Conservation (phyloP, 176 grass and related monocot species). For the Aegilops tauschii region DNA sequence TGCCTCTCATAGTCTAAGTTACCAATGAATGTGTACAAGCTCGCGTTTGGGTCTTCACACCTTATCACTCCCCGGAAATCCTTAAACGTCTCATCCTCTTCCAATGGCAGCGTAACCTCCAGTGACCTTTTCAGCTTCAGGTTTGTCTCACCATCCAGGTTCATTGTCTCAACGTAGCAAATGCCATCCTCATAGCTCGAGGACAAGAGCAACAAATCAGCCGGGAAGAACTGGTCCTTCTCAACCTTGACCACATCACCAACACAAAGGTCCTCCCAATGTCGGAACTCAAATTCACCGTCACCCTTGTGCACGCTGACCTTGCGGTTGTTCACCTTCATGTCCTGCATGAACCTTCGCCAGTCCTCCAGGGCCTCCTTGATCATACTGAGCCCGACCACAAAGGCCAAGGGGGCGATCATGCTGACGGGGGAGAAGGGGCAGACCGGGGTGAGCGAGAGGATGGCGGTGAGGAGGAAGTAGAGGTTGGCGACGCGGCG, state of each 20-base stretch:
- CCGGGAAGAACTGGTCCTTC: constrained; percentile 98
- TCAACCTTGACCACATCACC: constrained; percentile 91
- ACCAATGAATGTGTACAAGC: constrained; percentile 81
- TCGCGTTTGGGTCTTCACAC: constrained; percentile 97
- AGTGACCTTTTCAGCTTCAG: constrained; percentile 97
- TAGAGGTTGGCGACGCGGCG: constrained; percentile 91
- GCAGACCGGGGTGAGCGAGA: constrained; percentile 87
- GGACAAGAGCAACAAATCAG: constrained; percentile 72
- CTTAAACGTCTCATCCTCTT: constrained; percentile 72
- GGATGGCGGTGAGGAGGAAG: constrained; percentile 87
- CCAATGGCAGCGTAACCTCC: constrained; percentile 72
- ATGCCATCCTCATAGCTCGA: constrained; percentile 98
- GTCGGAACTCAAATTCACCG: constrained; percentile 56
- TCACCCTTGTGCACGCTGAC: constrained; percentile 57
- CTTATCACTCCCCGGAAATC: constrained; percentile 72
- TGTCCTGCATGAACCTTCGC: constrained; percentile 92
- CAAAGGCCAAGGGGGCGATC: constrained; percentile 86
- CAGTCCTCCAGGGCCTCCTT: constrained; percentile 97
- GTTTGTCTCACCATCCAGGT: constrained; percentile 94
- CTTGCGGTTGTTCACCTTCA: constrained; percentile 93
- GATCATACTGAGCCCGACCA: constrained; percentile 82
- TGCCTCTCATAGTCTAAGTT: constrained; percentile 93
- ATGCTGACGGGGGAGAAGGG: constrained; percentile 83
- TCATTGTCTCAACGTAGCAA: constrained; percentile 99
- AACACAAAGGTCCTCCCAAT: constrained; percentile 80